phyloP scores from a whole-genome alignment of 768 basidiomycete genomes.

The Lactarius sp. region DNA sequence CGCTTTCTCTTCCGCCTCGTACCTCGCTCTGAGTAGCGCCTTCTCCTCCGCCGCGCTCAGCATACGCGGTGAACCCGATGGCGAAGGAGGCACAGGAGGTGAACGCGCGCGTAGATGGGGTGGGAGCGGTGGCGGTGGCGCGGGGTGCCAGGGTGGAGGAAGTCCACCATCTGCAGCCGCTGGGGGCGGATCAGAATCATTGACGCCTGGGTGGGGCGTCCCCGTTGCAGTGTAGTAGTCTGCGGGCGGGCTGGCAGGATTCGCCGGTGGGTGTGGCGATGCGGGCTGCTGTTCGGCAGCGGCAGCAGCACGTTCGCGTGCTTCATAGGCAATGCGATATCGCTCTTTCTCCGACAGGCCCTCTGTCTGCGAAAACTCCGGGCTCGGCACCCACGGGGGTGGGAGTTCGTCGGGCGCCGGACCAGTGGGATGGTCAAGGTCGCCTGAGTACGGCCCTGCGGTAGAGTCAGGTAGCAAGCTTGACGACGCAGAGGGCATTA shows the following conservation, averaged over 20 bases:
- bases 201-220: not conserved
- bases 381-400: constrained; percentile 26
- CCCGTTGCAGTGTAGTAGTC: constrained; percentile 21
- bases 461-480: not conserved
- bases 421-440: not conserved
- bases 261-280: constrained; percentile 5
- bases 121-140: constrained; percentile 26
- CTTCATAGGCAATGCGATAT: constrained; percentile 58
- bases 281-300: constrained; percentile 26
- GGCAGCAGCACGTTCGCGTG: constrained; percentile 54
- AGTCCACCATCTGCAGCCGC: constrained; percentile 24
- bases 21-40: constrained; percentile 58
- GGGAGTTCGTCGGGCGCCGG: constrained; percentile 21
- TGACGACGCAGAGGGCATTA: constrained; percentile 23
- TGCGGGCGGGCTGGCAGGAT: constrained; percentile 1
- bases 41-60: constrained; percentile 68
- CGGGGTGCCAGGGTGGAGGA: constrained; percentile 30
- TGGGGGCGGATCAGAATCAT: constrained; percentile 42
- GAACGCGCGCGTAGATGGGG: constrained; percentile 32
- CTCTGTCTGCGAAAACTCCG: constrained; percentile 20
- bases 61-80: constrained; percentile 41
- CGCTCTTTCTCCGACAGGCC: constrained; percentile 60
- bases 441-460: not conserved
- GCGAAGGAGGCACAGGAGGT: constrained; percentile 32
- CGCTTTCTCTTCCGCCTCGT: constrained; percentile 47